Percentiles rank a stretch among this genome's conserved stretches.
Conservation (phyloP, 78 protist genomes). For the Creolimax fragrantissima region DNA sequence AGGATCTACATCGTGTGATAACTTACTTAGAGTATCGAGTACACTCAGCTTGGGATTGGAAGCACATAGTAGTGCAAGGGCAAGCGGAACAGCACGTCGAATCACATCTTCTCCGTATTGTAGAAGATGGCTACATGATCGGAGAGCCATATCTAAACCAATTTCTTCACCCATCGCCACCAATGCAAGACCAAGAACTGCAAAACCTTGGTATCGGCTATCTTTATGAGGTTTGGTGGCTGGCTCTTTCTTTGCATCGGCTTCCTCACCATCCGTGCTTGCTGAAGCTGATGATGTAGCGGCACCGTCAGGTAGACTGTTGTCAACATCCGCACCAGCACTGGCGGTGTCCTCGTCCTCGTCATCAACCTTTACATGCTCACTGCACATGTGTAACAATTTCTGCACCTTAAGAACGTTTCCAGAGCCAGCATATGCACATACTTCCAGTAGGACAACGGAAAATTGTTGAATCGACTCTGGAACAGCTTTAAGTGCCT, state of each 20-base stretch:
- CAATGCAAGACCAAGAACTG: conserved; percentile 82
- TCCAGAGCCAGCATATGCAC: conserved; percentile 96
- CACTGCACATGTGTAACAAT: conserved; percentile 61
- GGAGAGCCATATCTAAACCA: conserved; percentile 85
- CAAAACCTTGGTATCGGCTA: conserved; percentile 46
- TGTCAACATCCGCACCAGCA: background rate
- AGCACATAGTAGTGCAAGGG: conserved; percentile 73
- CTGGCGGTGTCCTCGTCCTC: background rate
- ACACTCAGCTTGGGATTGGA: conserved; percentile 71
- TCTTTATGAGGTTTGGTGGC: background rate
- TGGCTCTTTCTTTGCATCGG: background rate
- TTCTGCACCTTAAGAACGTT: conserved; percentile 90
- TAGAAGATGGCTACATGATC: conserved; percentile 80
- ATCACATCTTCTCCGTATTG: conserved; percentile 56
- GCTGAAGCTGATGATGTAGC: background rate
- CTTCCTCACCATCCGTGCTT: background rate
- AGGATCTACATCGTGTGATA: conserved; percentile 83
- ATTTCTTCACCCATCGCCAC: conserved; percentile 94
- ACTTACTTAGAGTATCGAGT: conserved; percentile 77
- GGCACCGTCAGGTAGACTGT: background rate
- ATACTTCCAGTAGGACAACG: conserved; percentile 54
- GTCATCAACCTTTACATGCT: conserved; percentile 52
- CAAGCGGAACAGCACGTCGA: conserved; percentile 84
- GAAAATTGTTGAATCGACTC: conserved; percentile 48
- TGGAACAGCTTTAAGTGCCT: conserved; percentile 55